Conservation (phyloP, 106 monocot genomes). For the Alisma plantagoaquatica region DNA sequence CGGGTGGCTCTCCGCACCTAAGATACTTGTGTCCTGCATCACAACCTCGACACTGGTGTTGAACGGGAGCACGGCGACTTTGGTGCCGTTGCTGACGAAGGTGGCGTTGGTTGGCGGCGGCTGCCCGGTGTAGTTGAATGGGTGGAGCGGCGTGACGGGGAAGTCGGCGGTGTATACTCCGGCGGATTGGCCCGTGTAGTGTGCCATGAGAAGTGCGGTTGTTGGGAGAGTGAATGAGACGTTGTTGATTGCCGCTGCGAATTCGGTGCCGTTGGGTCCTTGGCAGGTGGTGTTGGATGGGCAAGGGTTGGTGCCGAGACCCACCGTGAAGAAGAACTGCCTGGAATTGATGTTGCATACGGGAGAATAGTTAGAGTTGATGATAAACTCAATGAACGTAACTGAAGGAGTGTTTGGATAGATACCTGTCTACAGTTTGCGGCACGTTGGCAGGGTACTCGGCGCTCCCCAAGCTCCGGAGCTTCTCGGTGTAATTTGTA, state of each 20-base stretch:
- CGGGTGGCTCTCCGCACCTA: conserved; percentile 41
- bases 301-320: conserved; percentile 9
- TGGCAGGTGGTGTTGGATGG: conserved; percentile 34
- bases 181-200: too few relatives aligned
- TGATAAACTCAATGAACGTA: too few relatives aligned
- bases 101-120: conserved; percentile 5
- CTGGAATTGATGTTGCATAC: background rate
- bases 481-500: conserved; percentile 13
- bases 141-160: conserved; percentile 20
- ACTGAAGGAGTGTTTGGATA: too few relatives aligned
- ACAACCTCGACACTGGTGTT: conserved; percentile 37
- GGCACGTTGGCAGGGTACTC: conserved; percentile 32
- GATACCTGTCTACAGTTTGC: conserved; percentile 8
- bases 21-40: conserved; percentile 42
- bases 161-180: conserved; percentile 22
- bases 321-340: too few relatives aligned
- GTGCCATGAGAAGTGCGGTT: too few relatives aligned
- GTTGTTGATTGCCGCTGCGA: conserved; percentile 29
- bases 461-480: conserved; percentile 21
- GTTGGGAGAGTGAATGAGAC: too few relatives aligned
- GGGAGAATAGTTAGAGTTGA: conserved; percentile 14
- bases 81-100: conserved; percentile 12
- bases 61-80: conserved; percentile 43
- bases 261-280: conserved; percentile 11
- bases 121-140: conserved; percentile 29